These are phyloP conservation scores for Hypomyces perniciosus DNA, from an alignment of 2,329 filamentous ascomycete genomes.

Conservation along the genomic window DNA sequence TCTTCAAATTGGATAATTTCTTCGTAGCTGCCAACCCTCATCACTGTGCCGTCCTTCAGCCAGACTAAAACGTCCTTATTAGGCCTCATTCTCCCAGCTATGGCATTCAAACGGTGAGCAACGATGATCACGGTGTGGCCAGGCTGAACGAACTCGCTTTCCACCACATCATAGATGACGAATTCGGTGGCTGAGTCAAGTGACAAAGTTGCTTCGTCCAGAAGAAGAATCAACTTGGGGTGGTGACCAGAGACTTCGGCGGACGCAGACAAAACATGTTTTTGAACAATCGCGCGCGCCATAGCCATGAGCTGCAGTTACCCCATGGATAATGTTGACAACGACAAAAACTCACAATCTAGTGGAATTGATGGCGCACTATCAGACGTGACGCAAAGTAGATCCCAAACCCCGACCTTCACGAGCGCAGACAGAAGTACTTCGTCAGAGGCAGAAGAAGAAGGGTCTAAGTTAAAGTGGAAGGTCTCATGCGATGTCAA, in stretches of 20 bases:
- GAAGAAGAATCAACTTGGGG: slow-evolving; percentile 25
- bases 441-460: slow-evolving; percentile 3
- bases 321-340: slow-evolving; percentile 23
- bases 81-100: slow-evolving; percentile 18
- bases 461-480: slow-evolving; percentile 18
- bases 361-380: slow-evolving; percentile 10
- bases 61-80: slow-evolving; percentile 4
- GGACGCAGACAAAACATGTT: slow-evolving; percentile 4
- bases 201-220: slow-evolving; percentile 28
- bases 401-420: slow-evolving; percentile 11
- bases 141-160: slow-evolving; percentile 18
- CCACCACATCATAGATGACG: slow-evolving; percentile 25
- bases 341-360: slow-evolving; percentile 19
- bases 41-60: slow-evolving; percentile 3
- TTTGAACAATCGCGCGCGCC: slow-evolving; percentile 24
- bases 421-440: slow-evolving; percentile 9
- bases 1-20: slow-evolving; percentile 1
- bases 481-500: slow-evolving; percentile 16
- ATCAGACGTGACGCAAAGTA: not conserved
- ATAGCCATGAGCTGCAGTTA: slow-evolving; percentile 29
- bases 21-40: slow-evolving; percentile 5
- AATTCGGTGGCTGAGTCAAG: slow-evolving; percentile 29
- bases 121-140: slow-evolving; percentile 33
- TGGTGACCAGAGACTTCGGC: not conserved
- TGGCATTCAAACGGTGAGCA: slow-evolving; percentile 26